These are phyloP conservation scores for Candida insectorum DNA, from an alignment of 805 yeast genomes.

Conservation along the genomic window DNA sequence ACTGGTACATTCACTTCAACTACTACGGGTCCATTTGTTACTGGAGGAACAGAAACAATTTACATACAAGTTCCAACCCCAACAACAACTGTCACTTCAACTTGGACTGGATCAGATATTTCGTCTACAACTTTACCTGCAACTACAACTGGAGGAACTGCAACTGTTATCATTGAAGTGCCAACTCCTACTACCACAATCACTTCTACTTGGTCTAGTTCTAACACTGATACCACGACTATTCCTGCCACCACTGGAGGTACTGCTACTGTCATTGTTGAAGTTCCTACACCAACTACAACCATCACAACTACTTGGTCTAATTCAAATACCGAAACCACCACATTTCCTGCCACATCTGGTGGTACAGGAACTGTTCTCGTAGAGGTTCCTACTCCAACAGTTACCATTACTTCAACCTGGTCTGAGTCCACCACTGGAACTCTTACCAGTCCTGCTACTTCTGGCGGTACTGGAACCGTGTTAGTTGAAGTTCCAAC, in stretches of 20 bases:
- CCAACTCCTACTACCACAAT: slow-evolving; percentile 13
- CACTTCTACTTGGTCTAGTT: slow-evolving; percentile 12
- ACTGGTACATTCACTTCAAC: slow-evolving; percentile 16
- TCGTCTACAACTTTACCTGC: slow-evolving; percentile 15
- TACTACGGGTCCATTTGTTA: slow-evolving; percentile 14
- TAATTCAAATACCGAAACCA: slow-evolving; percentile 13
- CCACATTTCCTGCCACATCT: slow-evolving; percentile 9
- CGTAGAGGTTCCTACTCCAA: slow-evolving; percentile 12
- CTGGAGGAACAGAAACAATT: slow-evolving; percentile 18
- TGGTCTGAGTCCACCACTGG: slow-evolving; percentile 7
- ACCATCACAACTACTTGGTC: no score
- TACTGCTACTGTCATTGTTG: slow-evolving; percentile 10
- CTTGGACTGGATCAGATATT: slow-evolving; percentile 13
- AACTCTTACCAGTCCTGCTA: slow-evolving; percentile 9
- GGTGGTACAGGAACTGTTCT: slow-evolving; percentile 9
- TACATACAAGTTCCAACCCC: slow-evolving; percentile 19
- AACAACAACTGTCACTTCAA: slow-evolving; percentile 10
- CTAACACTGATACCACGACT: slow-evolving; percentile 11
- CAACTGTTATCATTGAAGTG: slow-evolving; percentile 14
- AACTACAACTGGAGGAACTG: slow-evolving; percentile 15
- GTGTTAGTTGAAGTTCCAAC: slow-evolving; percentile 15
- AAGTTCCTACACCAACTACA: slow-evolving; percentile 12
- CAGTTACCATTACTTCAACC: no score
- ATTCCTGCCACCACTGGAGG: slow-evolving; percentile 7
- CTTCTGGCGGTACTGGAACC: slow-evolving; percentile 10